Percentiles rank a stretch among this genome's conserved stretches.
Conservation (phyloP, 2,329 filamentous ascomycete species). For the Pseudocercospora pini-densiflorae region DNA sequence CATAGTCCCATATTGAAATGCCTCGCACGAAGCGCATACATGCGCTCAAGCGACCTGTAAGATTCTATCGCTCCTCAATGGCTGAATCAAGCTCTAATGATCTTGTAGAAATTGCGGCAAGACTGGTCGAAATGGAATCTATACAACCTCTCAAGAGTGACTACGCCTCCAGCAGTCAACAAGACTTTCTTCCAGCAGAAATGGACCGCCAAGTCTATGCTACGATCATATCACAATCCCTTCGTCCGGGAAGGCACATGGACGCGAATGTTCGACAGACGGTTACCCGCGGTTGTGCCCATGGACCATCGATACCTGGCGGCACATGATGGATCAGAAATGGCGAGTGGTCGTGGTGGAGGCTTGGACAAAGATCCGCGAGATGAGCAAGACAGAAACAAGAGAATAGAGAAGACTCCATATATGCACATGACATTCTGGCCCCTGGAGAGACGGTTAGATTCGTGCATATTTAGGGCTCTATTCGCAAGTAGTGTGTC, state of each 20-base stretch:
- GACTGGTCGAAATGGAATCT: constrained; percentile 85
- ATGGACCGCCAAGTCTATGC: constrained; percentile 85
- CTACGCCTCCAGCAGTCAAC: constrained; percentile 48
- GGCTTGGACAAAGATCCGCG: constrained; percentile 57
- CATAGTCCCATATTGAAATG: constrained; percentile 24
- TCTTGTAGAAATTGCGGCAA: constrained; percentile 80
- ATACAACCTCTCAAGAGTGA: constrained; percentile 75
- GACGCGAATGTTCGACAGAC: constrained; percentile 87
- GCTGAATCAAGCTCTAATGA: constrained; percentile 12
- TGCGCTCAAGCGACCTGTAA: constrained; percentile 58
- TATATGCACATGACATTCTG: constrained; percentile 98
- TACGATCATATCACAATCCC: constrained; percentile 91
- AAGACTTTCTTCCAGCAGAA: constrained; percentile 97
- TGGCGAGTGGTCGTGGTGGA: constrained; percentile 81
- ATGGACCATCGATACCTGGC: constrained; percentile 85
- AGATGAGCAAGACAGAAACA: constrained; percentile 27
- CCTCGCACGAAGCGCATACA: constrained; percentile 60
- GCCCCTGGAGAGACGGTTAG: constrained; percentile 85
- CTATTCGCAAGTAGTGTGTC: constrained; percentile 92
- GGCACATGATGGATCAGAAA: constrained; percentile 76
- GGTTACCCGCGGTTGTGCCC: constrained; percentile 79
- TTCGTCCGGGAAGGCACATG: constrained; percentile 92
- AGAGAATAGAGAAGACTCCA: constrained; percentile 62
- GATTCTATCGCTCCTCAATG: not conserved
- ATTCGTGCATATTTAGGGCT: constrained; percentile 92